Percentiles rank a stretch among this genome's conserved stretches.
phyloP scores from a whole-genome alignment of 2,329 filamentous ascomycete genomes.

The Cadophora sp. region DNA sequence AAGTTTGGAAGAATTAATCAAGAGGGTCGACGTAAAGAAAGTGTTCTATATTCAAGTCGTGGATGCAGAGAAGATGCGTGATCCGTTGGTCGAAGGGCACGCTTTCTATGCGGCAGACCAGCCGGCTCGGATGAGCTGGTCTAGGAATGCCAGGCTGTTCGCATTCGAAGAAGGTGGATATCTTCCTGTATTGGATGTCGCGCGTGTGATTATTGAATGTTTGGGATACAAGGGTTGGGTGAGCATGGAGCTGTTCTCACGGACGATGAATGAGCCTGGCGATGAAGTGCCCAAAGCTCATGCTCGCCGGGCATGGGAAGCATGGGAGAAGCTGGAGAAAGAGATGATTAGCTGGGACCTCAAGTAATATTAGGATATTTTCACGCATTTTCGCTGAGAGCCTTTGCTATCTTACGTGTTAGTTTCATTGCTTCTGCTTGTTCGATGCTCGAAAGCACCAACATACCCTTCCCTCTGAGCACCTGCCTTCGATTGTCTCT shows the following conservation, averaged over 20 bases:
- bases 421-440: not conserved
- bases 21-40: constrained; percentile 62
- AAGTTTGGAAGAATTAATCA: constrained; percentile 29
- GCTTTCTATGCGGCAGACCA: constrained; percentile 63
- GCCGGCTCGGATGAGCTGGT: constrained; percentile 76
- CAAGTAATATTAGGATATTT: not conserved
- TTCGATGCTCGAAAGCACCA: not conserved
- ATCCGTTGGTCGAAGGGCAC: constrained; percentile 64
- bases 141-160: constrained; percentile 73
- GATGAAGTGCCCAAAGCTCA: constrained; percentile 55
- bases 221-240: constrained; percentile 65
- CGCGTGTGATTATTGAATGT: constrained; percentile 54
- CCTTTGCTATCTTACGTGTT: not conserved
- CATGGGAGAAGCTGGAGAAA: constrained; percentile 52
- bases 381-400: not conserved
- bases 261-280: constrained; percentile 54
- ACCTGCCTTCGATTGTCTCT: not conserved
- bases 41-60: constrained; percentile 80
- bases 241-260: constrained; percentile 64
- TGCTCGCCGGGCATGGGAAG: constrained; percentile 55
- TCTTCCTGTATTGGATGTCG: constrained; percentile 59
- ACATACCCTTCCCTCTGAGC: not conserved
- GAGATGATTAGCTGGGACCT: constrained; percentile 26
- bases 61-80: constrained; percentile 68
- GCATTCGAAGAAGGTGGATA: constrained; percentile 68